A percentile compares a stretch with the other conserved stretches of the same genome.
phyloP scores from a whole-genome alignment of 371 early-diverging fungal species.

The Mortierella sp. region DNA sequence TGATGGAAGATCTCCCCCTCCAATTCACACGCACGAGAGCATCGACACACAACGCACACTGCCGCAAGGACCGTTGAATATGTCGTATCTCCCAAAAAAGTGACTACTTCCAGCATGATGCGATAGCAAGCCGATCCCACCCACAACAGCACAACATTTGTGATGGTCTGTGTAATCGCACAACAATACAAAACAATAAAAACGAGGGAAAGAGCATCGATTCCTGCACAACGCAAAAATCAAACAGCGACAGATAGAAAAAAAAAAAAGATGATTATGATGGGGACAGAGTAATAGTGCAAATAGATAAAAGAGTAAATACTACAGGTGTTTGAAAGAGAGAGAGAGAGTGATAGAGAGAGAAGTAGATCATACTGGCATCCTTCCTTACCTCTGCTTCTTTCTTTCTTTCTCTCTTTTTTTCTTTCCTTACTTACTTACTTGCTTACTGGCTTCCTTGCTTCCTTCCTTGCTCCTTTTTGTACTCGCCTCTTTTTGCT shows the following conservation, averaged over 20 bases:
- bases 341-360: not conserved
- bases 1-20: not conserved
- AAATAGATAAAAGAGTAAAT: no score
- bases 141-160: not conserved
- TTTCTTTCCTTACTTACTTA: not conserved
- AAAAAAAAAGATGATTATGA: no score
- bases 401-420: not conserved
- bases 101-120: not conserved
- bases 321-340: no score
- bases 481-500: no score
- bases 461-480: no score
- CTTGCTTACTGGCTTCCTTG: no score
- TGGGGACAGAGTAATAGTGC: no score
- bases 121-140: not conserved
- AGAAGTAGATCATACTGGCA: not conserved
- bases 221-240: not conserved
- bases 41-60: not conserved
- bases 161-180: constrained; percentile 17
- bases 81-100: not conserved
- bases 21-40: constrained; percentile 13
- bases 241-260: no score
- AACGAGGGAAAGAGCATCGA: constrained; percentile 13
- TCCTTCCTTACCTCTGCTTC: no score
- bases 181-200: not conserved
- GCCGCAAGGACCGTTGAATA: not conserved